phyloP scores from a whole-genome alignment of 306 rosid species.

The Cucurbita maxima region DNA sequence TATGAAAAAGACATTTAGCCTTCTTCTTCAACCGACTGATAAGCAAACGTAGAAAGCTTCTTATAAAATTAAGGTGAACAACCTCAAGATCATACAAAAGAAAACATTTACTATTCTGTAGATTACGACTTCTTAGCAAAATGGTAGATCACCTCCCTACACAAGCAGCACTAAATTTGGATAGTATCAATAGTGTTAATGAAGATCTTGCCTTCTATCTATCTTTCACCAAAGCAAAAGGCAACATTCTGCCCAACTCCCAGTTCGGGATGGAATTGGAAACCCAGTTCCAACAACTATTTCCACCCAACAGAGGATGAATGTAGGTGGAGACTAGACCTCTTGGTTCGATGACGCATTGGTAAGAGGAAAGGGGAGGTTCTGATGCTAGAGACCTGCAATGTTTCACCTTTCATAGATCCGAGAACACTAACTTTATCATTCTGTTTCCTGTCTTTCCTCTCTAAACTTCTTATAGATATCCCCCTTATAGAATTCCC shows the following conservation, averaged over 20 bases:
- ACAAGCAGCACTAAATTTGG: not conserved
- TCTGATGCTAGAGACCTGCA: too few species aligned
- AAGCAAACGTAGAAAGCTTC: not conserved
- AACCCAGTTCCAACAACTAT: too few species aligned
- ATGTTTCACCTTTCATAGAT: too few species aligned
- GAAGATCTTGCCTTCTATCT: not conserved
- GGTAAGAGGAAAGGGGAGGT: too few species aligned
- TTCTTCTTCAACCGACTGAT: too few species aligned
- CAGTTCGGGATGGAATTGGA: too few species aligned
- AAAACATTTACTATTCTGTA: not conserved
- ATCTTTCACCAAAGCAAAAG: not conserved
- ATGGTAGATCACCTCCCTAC: not conserved
- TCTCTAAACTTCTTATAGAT: conserved; percentile 2
- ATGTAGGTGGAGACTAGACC: too few species aligned
- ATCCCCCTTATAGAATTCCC: not conserved
- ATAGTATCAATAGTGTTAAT: not conserved
- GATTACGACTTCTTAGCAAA: not conserved
- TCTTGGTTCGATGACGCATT: too few species aligned
- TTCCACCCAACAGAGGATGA: too few species aligned
- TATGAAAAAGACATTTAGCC: not conserved
- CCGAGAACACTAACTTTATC: not conserved
- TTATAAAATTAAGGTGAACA: not conserved
- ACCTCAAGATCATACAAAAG: not conserved
- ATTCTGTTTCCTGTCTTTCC: not conserved
- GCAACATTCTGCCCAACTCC: not conserved